Evolutionary conservation across 2,329 filamentous ascomycete species (phyloP).

Genomic region (Trichoderma sp.): DNA sequence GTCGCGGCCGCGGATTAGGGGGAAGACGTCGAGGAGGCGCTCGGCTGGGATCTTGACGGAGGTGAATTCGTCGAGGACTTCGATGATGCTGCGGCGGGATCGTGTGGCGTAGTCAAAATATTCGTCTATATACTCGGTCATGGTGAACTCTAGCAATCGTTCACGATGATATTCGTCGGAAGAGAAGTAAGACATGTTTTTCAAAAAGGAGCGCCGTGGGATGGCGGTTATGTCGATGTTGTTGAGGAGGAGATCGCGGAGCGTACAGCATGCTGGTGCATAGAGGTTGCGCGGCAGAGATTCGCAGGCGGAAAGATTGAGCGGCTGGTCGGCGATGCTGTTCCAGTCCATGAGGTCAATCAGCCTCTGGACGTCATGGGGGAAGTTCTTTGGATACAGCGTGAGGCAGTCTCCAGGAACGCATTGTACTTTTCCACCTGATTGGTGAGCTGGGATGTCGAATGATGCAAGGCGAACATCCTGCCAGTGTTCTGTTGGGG

Average conservation of each 20-base stretch:
- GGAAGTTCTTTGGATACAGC: constrained; percentile 86
- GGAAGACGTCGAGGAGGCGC: constrained; percentile 73
- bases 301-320: constrained; percentile 54
- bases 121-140: constrained; percentile 81
- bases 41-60: constrained; percentile 80
- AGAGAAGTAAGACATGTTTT: constrained; percentile 76
- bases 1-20: constrained; percentile 81
- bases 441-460: constrained; percentile 42
- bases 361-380: constrained; percentile 76
- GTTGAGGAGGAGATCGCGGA: constrained; percentile 77
- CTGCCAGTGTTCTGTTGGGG: constrained; percentile 81
- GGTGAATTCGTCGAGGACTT: constrained; percentile 89
- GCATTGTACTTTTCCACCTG: constrained; percentile 41
- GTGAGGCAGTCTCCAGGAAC: constrained; percentile 79
- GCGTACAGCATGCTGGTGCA: constrained; percentile 55
- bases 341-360: constrained; percentile 81
- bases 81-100: constrained; percentile 85
- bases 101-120: constrained; percentile 95
- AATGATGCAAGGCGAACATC: constrained; percentile 85
- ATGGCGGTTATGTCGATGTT: constrained; percentile 90
- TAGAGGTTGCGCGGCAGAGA: constrained; percentile 44
- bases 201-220: constrained; percentile 84
- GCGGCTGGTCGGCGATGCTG: constrained; percentile 67
- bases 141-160: constrained; percentile 80
- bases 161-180: constrained; percentile 73